These are phyloP conservation scores for Amphicarpaea edgeworthii DNA, from an alignment of 306 rosid species.

Conservation along the genomic window DNA sequence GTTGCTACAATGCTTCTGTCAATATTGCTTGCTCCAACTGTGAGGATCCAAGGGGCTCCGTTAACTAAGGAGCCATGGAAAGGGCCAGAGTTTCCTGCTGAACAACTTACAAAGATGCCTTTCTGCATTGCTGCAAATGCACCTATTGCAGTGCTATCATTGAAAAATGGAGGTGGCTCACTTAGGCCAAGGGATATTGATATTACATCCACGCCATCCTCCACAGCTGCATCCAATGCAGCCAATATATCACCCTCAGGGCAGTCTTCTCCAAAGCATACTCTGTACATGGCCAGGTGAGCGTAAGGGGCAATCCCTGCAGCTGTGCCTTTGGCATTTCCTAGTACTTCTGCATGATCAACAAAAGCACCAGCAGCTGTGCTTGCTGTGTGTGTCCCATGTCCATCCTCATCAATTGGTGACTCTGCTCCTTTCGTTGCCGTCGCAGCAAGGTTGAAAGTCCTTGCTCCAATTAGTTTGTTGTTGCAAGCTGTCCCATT, in stretches of 20 bases:
- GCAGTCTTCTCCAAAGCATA: constrained; percentile 52
- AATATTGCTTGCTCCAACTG: constrained; percentile 67
- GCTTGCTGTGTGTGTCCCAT: constrained; percentile 64
- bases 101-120: constrained; percentile 75
- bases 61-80: constrained; percentile 48
- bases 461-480: constrained; percentile 77
- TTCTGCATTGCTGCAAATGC: constrained; percentile 71
- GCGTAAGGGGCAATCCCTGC: constrained; percentile 78
- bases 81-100: constrained; percentile 80
- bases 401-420: constrained; percentile 56
- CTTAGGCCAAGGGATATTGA: constrained; percentile 67
- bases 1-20: constrained; percentile 65
- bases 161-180: constrained; percentile 54
- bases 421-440: constrained; percentile 37
- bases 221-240: constrained; percentile 60
- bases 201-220: constrained; percentile 72
- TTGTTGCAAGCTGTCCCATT: constrained; percentile 64
- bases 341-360: constrained; percentile 52
- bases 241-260: constrained; percentile 55
- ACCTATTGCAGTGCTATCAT: constrained; percentile 65
- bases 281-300: constrained; percentile 69
- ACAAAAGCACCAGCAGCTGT: constrained; percentile 63
- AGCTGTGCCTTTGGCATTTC: constrained; percentile 81
- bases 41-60: constrained; percentile 82
- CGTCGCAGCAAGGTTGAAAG: constrained; percentile 51